A percentile compares a stretch with the other conserved stretches of the same genome.
Conservation (phyloP, 2,329 filamentous ascomycete genomes). For the Microsporum ferrugineum region DNA sequence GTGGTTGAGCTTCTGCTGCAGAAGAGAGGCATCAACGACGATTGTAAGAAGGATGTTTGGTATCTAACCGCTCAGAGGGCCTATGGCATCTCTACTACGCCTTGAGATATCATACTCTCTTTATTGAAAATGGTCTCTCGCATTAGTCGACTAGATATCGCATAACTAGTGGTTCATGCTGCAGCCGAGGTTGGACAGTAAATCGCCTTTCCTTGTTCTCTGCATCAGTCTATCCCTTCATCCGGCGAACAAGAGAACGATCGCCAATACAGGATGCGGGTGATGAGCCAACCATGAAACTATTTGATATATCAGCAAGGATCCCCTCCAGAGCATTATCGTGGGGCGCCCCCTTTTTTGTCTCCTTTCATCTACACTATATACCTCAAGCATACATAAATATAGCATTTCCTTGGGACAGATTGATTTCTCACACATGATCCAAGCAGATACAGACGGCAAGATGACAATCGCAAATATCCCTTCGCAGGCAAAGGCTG, state of each 20-base stretch:
- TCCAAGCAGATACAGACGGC: not conserved
- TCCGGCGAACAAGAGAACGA: not conserved
- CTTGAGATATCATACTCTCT: not conserved
- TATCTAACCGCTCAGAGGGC: conserved; percentile 59
- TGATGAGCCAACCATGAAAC: not conserved
- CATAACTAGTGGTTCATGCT: not conserved
- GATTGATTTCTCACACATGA: not conserved
- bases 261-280: not conserved
- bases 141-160: not conserved
- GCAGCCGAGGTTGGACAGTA: not conserved
- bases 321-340: not conserved
- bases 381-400: too few species aligned
- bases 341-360: not conserved
- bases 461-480: conserved; percentile 32
- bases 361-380: too few species aligned
- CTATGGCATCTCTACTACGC: conserved; percentile 38
- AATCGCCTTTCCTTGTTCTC: not conserved
- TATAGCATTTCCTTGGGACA: not conserved
- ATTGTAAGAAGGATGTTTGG: conserved; percentile 58
- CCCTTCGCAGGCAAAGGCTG: conserved; percentile 51
- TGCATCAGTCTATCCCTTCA: not conserved
- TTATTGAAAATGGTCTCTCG: not conserved
- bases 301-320: not conserved
- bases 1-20: conserved; percentile 57
- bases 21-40: conserved; percentile 41